A percentile compares a stretch with the other conserved stretches of the same genome.
Evolutionary conservation across 2,329 filamentous ascomycete species (phyloP).

Genomic region (Aspergillus terreus): DNA sequence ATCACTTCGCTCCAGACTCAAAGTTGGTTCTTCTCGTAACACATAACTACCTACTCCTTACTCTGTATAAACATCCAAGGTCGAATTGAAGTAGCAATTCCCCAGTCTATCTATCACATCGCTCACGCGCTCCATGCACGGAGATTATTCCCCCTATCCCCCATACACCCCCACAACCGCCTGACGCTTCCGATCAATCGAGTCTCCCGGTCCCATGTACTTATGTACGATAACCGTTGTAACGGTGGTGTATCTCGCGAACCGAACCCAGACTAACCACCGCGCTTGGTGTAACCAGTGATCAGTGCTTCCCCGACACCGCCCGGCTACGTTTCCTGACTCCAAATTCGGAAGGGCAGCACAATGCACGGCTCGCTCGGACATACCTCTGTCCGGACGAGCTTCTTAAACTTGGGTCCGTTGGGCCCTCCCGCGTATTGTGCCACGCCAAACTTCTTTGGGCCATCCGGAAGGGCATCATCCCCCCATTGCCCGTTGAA

Average conservation of each 20-base stretch:
- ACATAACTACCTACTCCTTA: too few species aligned
- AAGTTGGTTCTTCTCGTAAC: background rate
- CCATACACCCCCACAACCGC: background rate
- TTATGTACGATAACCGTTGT: conserved; percentile 4
- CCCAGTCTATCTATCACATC: background rate
- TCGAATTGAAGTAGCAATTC: too few species aligned
- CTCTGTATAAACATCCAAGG: too few species aligned
- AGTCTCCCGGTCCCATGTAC: background rate
- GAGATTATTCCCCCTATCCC: background rate
- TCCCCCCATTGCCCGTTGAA: conserved; percentile 63
- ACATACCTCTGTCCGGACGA: conserved; percentile 56
- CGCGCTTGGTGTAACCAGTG: background rate
- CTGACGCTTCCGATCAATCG: background rate
- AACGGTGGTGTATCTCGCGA: background rate
- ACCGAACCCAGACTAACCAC: background rate
- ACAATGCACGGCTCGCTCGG: conserved; percentile 48
- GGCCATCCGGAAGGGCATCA: conserved; percentile 51
- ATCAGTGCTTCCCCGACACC: conserved; percentile 5
- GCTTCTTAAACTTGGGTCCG: conserved; percentile 57
- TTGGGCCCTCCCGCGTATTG: conserved; percentile 58
- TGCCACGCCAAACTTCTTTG: conserved; percentile 51
- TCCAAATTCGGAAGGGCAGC: conserved; percentile 32
- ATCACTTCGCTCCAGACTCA: background rate
- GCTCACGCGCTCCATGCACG: background rate
- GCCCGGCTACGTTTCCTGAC: conserved; percentile 1